Conservation (phyloP, 225 moss, liverwort and hornwort genomes). For the Antitrichia curtipendula region DNA sequence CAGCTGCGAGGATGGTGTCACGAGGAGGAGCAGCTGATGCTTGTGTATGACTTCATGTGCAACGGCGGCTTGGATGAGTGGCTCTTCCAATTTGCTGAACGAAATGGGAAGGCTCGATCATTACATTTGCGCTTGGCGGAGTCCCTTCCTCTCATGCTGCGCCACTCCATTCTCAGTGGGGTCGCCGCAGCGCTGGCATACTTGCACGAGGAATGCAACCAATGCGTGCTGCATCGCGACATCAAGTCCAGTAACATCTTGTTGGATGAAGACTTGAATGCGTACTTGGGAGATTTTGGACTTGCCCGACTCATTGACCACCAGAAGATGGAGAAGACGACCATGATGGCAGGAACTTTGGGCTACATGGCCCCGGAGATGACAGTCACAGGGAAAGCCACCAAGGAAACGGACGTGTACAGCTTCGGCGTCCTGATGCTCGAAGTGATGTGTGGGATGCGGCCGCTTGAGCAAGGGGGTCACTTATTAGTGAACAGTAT, state of each 20-base stretch:
- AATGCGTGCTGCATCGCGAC: not conserved
- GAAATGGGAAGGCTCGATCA: not conserved
- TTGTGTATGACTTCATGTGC: conserved; percentile 45
- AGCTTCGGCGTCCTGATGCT: not conserved
- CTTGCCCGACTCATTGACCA: not conserved
- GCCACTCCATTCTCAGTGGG: not conserved
- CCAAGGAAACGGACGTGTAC: conserved; percentile 2
- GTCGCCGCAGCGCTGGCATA: not conserved
- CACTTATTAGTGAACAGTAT: not conserved
- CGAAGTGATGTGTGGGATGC: not conserved
- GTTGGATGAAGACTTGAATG: no score
- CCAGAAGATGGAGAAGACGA: not conserved
- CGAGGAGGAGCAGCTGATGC: conserved; percentile 37
- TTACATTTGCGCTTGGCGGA: not conserved
- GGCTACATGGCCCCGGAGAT: not conserved
- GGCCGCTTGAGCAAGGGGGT: not conserved
- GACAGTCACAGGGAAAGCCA: not conserved
- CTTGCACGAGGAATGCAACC: conserved; percentile 1
- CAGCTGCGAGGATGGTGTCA: conserved; percentile 50
- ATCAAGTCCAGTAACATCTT: no score
- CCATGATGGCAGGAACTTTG: not conserved
- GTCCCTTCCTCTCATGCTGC: not conserved
- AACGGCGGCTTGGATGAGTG: conserved; percentile 51
- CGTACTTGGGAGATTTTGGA: no score
- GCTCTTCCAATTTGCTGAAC: not conserved